Evolutionary conservation across 306 rosid species (phyloP).

Genomic region (Fragaria nilgerrensis): DNA sequence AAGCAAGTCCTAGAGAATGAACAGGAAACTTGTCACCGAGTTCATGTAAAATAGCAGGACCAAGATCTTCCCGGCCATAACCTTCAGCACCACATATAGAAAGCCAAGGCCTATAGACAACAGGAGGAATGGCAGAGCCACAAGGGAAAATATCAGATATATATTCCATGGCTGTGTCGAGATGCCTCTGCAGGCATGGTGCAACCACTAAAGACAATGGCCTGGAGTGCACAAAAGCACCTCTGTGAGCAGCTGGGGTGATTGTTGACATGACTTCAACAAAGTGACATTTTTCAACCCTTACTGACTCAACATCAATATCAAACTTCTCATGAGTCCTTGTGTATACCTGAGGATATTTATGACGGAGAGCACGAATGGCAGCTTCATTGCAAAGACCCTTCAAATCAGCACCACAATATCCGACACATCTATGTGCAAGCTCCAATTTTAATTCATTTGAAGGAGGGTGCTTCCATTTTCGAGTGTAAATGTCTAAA

Average conservation of each 20-base stretch:
- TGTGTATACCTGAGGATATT: slow-evolving; percentile 87
- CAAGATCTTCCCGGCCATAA: slow-evolving; percentile 96
- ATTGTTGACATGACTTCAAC: slow-evolving; percentile 93
- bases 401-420: slow-evolving; percentile 96
- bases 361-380: slow-evolving; percentile 83
- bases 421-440: slow-evolving; percentile 96
- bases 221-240: slow-evolving; percentile 84
- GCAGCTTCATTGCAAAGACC: slow-evolving; percentile 98
- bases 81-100: slow-evolving; percentile 84
- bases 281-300: slow-evolving; percentile 80
- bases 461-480: slow-evolving; percentile 91
- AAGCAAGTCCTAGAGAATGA: slow-evolving; percentile 88
- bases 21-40: slow-evolving; percentile 84
- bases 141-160: slow-evolving; percentile 73
- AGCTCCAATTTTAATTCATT: slow-evolving; percentile 71
- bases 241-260: slow-evolving; percentile 98
- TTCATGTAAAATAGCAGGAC: slow-evolving; percentile 94
- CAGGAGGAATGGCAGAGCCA: slow-evolving; percentile 76
- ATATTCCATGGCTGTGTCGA: slow-evolving; percentile 54
- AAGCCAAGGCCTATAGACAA: slow-evolving; percentile 89
- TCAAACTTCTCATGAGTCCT: slow-evolving; percentile 79
- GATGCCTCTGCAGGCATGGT: slow-evolving; percentile 73
- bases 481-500: slow-evolving; percentile 86
- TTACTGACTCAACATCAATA: slow-evolving; percentile 60
- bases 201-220: slow-evolving; percentile 81